These are phyloP conservation scores for Saturnispora dispora DNA, from an alignment of 805 yeast species.

Conservation along the genomic window DNA sequence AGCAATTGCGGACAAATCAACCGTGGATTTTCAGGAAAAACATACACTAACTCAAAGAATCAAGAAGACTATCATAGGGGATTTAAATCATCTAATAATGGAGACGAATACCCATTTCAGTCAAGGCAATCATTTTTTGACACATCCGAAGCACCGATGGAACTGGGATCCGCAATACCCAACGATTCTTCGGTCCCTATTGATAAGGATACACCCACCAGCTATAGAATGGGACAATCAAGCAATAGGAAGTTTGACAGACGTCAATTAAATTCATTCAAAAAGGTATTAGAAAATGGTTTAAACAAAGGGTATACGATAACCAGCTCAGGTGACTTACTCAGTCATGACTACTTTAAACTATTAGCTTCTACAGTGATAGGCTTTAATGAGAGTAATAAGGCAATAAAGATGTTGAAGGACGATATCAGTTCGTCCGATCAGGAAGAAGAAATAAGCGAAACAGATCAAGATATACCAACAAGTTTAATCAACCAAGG, in stretches of 20 bases:
- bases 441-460: neutral
- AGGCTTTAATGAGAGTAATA: slow-evolving; percentile 4
- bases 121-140: neutral
- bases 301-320: slow-evolving; percentile 1
- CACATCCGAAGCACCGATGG: neutral
- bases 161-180: neutral
- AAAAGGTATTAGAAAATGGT: neutral
- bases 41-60: neutral
- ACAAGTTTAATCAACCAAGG: slow-evolving; percentile 66
- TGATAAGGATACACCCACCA: neutral
- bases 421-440: neutral
- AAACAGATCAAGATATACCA: slow-evolving; percentile 13
- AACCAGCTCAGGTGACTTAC: slow-evolving; percentile 14
- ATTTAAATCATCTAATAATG: neutral
- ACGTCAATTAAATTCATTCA: neutral
- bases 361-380: slow-evolving; percentile 14
- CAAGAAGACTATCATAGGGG: neutral
- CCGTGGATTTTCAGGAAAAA: neutral
- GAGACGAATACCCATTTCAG: neutral
- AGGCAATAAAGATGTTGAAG: neutral
- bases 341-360: slow-evolving; percentile 24
- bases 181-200: neutral
- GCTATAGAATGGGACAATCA: neutral
- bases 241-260: neutral
- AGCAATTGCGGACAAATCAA: slow-evolving; percentile 22